Evolutionary conservation across 371 early-diverging fungal species (phyloP), one percentile per base, ranked within the genome.

Genomic region (Haplosporangium sp.): DNA sequence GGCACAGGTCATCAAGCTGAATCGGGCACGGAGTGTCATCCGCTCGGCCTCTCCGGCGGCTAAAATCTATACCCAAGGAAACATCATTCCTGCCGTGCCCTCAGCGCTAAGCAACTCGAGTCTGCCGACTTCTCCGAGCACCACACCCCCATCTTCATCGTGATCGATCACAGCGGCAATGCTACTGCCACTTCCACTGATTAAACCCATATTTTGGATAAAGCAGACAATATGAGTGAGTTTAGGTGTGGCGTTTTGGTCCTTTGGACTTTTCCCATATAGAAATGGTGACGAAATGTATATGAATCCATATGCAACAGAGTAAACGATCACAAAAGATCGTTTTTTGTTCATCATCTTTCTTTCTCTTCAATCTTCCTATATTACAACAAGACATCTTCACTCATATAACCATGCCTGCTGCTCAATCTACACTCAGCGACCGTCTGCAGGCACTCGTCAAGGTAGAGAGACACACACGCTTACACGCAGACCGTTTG

Each of bases 11-110:
- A 54, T 68, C 55, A 77, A 77, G 55, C 48, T 77, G 62, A 72
- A 51, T 53, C 72, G 79, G 38, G 67, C 72, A 14, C 72, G 59
- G 45, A 71, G 72, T 54, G 64, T 77, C 37, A 64, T 72, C 43
- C 79, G 79, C 1, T 47, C 71, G 18, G 70, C 75, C 8, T 69
- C 75, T 29, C 75, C 69, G 1, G 6, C 75, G 36, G 48, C 76
- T 59, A 69, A 63, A 60, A 70, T 75, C 46, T 75, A 70, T 70
- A 75, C 70, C 62, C 76, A 75, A 41, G 70, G 70, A 18, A 51
- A 20, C 45, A 55, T 66, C 48, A 55, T 70, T 54, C 76, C 76
- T 9, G 57, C 76, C 6, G 51, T 75, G 62, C 76, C 76, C 45
- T 42, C 62, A 18, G 8, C 69, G 21, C 55, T 36, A 14, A 36